Evolutionary conservation across 331 rosid genomes (phyloP), one percentile per base, ranked within the genome.

Genomic region (Quercus phellos): DNA sequence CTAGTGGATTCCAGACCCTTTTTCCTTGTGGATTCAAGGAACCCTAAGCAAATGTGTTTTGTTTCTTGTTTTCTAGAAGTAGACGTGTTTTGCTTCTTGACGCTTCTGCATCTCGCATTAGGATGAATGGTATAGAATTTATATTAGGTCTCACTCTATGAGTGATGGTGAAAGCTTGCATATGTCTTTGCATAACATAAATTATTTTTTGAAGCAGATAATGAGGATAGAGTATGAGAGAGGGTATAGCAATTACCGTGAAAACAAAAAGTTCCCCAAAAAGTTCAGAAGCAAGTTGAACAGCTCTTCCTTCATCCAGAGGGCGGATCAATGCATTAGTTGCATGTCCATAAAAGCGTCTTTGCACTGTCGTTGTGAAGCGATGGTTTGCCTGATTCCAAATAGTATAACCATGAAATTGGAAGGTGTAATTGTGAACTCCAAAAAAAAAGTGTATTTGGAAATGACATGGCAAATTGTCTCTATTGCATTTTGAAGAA

Each of bases 271-370:
- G 6, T 86, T 94, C 98, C 30, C 97, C 98, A 4, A 94, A 85
- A 72, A 94, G 96, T 78, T 94, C 97, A 50, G 86, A 94, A 16
- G 97, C 96, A 77, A 89, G 85, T 72, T 92, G 96, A 77, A 94
- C 90, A 4, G 98, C 98, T 74, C 89, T 94, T 68, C 90, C 98
- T 83, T 94, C 97, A 32, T 94, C 84, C 84, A 94, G 77, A 38
- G 98, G 98, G 24, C 94, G 97, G 81, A 94, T 90, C 77, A 83
- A 90, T 35, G 88, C 96, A 80, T 92, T 90, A 1, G 96, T 94
- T 43, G 96, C 94, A 55, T 88, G 97, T 22, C 97, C 82, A 26
- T 94, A 92, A 78, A 94, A 87, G 60, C 92, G 87, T 73, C 98
- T 83, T 83, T 94, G 98, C 96, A 92, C 85, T 66, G 76, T 80